A percentile compares a stretch with the other conserved stretches of the same genome.
phyloP scores from a whole-genome alignment of 331 rosid species.

The Saraca asoca region DNA sequence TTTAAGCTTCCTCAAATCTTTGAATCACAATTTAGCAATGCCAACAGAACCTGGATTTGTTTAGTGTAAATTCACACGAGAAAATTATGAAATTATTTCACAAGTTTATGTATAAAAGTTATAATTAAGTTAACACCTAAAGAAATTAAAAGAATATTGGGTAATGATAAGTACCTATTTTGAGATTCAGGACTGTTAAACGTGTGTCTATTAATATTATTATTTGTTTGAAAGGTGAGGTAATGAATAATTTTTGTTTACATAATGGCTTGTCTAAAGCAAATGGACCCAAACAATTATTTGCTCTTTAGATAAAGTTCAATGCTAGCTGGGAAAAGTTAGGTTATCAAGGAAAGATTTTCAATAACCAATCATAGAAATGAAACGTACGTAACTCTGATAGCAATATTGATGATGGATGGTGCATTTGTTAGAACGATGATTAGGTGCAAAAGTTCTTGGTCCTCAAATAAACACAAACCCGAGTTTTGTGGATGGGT shows the following conservation, averaged over 20 bases:
- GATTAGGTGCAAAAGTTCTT: constrained; percentile 30
- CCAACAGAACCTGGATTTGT: not conserved
- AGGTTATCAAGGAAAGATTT: constrained; percentile 33
- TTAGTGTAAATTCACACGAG: too few relatives aligned
- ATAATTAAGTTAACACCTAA: too few relatives aligned
- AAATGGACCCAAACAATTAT: constrained; percentile 17
- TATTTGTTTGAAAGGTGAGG: constrained; percentile 11
- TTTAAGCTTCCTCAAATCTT: not conserved
- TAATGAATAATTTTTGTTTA: constrained; percentile 30
- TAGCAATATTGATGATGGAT: not conserved
- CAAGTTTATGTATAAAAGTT: too few relatives aligned
- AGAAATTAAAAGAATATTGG: too few relatives aligned
- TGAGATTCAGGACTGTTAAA: too few relatives aligned
- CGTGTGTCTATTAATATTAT: too few relatives aligned
- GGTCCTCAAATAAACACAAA: constrained; percentile 36
- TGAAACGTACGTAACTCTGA: constrained; percentile 27
- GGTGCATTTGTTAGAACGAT: constrained; percentile 19
- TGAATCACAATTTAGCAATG: constrained; percentile 34
- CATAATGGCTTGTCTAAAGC: constrained; percentile 30
- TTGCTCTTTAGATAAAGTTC: constrained; percentile 5
- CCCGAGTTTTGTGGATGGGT: constrained; percentile 33
- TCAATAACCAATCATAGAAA: constrained; percentile 31
- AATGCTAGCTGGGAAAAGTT: constrained; percentile 15
- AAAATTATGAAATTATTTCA: too few relatives aligned
- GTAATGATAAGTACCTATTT: too few relatives aligned